Evolutionary conservation across 2,329 filamentous ascomycete species (phyloP), one percentile per base, ranked within the genome.

Genomic region (Microsporum audouinii): DNA sequence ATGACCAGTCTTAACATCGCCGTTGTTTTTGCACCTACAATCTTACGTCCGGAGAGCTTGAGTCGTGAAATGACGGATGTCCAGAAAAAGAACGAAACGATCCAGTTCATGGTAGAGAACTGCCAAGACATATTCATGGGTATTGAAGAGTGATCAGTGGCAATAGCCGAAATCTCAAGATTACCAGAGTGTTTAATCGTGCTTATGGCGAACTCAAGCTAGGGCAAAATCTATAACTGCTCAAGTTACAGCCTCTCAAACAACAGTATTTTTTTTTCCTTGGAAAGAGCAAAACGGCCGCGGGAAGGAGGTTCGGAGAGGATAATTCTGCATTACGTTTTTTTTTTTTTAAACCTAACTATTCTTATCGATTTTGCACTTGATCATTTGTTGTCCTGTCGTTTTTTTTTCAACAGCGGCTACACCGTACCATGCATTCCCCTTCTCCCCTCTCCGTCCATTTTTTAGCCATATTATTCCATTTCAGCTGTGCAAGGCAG

Each of bases 1-100:
- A 99, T 99, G 94, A 96, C 90, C 29, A 89, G 92, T 61, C 89
- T 95, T 76, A 99, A 99, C 71, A 78, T 97, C 63, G 91, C 94
- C 2, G 94, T 99, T 47, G 94, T 99, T 41, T 99, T 99, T 72
- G 94, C 94, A 6, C 94, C 94, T 5, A 99, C 94, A 0, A 95
- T 99, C 68, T 95, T 99, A 89, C 84, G 92, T 67, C 91, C 95
- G 61, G 82, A 86, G 71, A 92, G 87, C 69, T 83, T 97, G 63
- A 90, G 95, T 73, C 86, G 91, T 63, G 94, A 99, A 74, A 95
- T 99, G 85, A 92, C 87, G 34, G 94, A 99, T 72, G 95, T 96
- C 80, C 88, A 94, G 71, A 83, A 87, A 67, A 96, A 97, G 81
- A 95, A 96, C 68, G 82, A 88, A 65, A 90, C 90, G 4, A 87